Conservation (phyloP, 75 land plant genomes). For the Larix kaempferi region DNA sequence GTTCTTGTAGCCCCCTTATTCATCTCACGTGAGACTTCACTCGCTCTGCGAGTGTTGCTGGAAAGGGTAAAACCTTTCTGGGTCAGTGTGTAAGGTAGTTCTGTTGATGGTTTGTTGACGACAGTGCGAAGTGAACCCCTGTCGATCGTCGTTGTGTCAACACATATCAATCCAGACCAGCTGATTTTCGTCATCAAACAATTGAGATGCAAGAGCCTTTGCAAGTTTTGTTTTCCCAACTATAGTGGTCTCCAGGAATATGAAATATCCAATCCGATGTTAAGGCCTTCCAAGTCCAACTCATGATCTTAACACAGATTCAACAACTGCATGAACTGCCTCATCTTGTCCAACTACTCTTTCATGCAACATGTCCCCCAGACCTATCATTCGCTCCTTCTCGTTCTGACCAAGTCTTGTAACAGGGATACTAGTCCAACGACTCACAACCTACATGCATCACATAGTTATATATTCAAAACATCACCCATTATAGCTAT, state of each 20-base stretch:
- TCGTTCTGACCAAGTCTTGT: conserved; percentile 94
- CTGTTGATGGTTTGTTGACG: too few species aligned
- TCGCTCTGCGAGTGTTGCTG: too few species aligned
- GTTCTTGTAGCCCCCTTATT: too few species aligned
- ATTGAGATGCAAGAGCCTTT: conserved; percentile 90
- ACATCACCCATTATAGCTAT: neutral
- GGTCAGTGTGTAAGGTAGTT: too few species aligned
- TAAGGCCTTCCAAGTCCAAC: conserved; percentile 91
- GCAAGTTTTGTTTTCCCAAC: conserved; percentile 96
- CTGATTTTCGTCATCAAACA: conserved; percentile 73
- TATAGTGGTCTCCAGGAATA: conserved; percentile 97
- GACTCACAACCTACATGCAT: conserved; percentile 65
- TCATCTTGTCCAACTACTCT: conserved; percentile 96
- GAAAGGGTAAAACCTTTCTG: too few species aligned
- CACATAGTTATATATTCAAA: neutral
- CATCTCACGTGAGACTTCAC: too few species aligned
- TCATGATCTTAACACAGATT: conserved; percentile 86
- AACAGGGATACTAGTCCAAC: conserved; percentile 98
- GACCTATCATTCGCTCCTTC: conserved; percentile 74
- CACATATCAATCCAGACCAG: conserved; percentile 84
- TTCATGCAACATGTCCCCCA: conserved; percentile 74
- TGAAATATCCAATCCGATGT: conserved; percentile 85
- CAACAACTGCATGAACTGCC: conserved; percentile 86
- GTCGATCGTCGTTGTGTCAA: too few species aligned
- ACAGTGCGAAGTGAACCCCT: too few species aligned